phyloP scores from a whole-genome alignment of 257 asterid species.

The Avicennia marina region DNA sequence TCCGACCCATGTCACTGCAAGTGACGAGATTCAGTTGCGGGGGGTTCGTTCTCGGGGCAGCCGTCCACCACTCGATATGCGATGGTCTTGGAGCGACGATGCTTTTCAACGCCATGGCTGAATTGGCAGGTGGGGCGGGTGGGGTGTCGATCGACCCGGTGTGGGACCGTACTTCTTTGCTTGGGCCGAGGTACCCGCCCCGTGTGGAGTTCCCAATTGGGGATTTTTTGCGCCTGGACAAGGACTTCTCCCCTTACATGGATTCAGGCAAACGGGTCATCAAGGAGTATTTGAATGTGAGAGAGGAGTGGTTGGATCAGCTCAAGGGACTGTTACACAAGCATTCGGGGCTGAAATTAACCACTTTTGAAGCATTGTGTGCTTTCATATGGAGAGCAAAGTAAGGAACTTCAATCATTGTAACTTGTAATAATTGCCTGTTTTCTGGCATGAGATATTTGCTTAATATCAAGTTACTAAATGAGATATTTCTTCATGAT shows the following conservation, averaged over 20 bases:
- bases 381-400: conserved; percentile 79
- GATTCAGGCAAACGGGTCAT: conserved; percentile 42
- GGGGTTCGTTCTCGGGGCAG: conserved; percentile 74
- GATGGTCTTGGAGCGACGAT: conserved; percentile 79
- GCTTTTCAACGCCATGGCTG: conserved; percentile 70
- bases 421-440: too few species aligned
- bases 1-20: conserved; percentile 52
- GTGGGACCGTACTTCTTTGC: conserved; percentile 58
- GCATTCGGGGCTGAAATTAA: conserved; percentile 50
- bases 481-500: too few species aligned
- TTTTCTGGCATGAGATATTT: too few species aligned
- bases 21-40: conserved; percentile 65
- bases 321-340: conserved; percentile 37
- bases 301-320: conserved; percentile 59
- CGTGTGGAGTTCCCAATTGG: conserved; percentile 47
- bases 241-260: conserved; percentile 27
- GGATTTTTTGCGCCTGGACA: conserved; percentile 45
- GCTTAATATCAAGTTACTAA: too few species aligned
- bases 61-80: conserved; percentile 59
- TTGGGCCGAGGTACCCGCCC: conserved; percentile 59
- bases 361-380: conserved; percentile 85
- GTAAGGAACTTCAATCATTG: conserved; percentile 37
- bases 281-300: conserved; percentile 39
- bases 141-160: conserved; percentile 40
- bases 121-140: conserved; percentile 53